Evolutionary conservation across 176 grass and related monocot species (phyloP).

Genomic region (sorghum (Sorghum bicolor)): DNA sequence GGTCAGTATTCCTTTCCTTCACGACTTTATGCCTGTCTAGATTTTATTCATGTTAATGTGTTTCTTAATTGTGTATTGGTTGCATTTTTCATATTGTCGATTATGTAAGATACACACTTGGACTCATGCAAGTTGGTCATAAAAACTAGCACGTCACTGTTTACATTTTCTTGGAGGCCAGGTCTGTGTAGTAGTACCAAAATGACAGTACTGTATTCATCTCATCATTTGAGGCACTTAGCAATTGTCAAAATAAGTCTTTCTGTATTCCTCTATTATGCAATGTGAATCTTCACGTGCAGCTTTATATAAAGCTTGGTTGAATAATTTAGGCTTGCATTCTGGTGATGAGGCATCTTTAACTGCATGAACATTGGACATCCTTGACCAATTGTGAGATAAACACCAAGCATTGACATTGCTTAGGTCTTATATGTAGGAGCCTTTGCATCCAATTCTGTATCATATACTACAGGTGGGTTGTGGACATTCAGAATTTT

Average conservation of each 20-base stretch:
- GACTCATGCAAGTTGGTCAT: not conserved
- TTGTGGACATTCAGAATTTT: no score
- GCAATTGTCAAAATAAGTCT: not conserved
- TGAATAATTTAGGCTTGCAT: not conserved
- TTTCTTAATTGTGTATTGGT: not conserved
- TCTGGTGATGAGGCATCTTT: not conserved
- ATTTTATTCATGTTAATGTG: not conserved
- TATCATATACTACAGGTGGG: no score
- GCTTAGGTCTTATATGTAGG: no score
- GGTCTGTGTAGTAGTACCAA: not conserved
- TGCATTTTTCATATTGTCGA: not conserved
- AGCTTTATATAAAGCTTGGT: not conserved
- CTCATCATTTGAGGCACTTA: not conserved
- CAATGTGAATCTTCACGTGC: not conserved
- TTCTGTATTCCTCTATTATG: not conserved
- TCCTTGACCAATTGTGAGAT: no score
- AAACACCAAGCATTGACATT: no score
- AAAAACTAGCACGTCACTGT: not conserved
- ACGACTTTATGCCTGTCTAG: no score
- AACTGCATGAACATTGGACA: no score
- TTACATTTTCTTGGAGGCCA: not conserved
- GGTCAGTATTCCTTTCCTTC: not conserved
- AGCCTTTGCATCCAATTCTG: no score
- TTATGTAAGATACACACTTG: not conserved
- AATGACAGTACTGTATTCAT: not conserved